These are phyloP conservation scores for Rauvolfia tetraphylla DNA, from an alignment of 257 asterid species.

Conservation along the genomic window DNA sequence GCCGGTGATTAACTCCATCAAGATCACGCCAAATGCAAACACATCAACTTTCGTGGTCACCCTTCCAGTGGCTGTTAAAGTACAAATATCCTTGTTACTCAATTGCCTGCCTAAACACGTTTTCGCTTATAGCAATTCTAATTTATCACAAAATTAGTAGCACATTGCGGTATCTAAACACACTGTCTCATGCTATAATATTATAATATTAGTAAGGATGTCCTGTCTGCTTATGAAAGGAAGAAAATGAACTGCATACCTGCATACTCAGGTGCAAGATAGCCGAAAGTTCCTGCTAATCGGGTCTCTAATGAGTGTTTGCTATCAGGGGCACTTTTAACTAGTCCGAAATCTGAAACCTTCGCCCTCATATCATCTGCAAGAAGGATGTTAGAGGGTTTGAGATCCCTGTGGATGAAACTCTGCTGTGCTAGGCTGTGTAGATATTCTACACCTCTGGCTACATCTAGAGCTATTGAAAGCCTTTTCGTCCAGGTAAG, in stretches of 20 bases:
- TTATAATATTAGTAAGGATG: background rate
- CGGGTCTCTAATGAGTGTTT: constrained; percentile 58
- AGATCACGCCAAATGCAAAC: constrained; percentile 75
- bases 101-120: no score
- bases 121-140: background rate
- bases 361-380: constrained; percentile 88
- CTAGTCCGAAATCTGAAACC: constrained; percentile 94
- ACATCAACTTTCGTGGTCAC: constrained; percentile 85
- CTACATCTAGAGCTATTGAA: constrained; percentile 74
- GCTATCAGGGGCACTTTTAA: constrained; percentile 64
- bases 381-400: constrained; percentile 78
- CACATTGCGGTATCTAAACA: background rate
- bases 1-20: constrained; percentile 83
- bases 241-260: constrained; percentile 34
- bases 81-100: background rate
- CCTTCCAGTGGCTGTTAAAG: constrained; percentile 72
- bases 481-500: constrained; percentile 73
- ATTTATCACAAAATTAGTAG: background rate
- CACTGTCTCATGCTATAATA: no score
- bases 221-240: background rate
- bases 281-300: constrained; percentile 93
- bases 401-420: constrained; percentile 88
- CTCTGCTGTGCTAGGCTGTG: constrained; percentile 77
- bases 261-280: constrained; percentile 95
- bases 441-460: constrained; percentile 86